Percentiles rank a stretch among this genome's conserved stretches.
phyloP scores from a whole-genome alignment of 2,329 filamentous ascomycete species.

The Colletotrichum limetticola region DNA sequence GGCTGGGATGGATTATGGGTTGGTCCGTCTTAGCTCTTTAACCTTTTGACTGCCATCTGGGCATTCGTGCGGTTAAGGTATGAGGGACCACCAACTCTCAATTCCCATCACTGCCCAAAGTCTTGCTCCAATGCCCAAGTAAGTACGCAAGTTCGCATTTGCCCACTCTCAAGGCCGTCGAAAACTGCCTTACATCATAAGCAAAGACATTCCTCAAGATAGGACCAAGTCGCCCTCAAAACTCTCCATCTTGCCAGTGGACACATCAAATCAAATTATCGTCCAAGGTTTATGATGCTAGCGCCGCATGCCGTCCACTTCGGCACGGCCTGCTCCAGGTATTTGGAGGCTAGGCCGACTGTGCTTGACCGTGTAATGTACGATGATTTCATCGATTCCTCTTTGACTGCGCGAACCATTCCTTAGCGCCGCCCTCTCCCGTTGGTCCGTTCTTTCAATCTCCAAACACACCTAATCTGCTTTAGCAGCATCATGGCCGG shows the following conservation, averaged over 20 bases:
- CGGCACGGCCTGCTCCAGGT: background rate
- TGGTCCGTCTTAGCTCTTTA: background rate
- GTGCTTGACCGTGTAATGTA: slow-evolving; percentile 3
- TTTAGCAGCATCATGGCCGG: background rate
- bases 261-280: background rate
- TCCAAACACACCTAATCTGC: background rate
- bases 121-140: background rate
- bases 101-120: background rate
- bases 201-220: background rate
- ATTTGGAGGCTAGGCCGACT: background rate
- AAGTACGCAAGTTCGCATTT: too few species aligned
- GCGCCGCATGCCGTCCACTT: background rate
- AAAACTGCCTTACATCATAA: too few species aligned
- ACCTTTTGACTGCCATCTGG: background rate
- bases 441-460: background rate
- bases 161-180: too few species aligned
- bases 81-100: background rate
- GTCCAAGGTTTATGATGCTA: background rate
- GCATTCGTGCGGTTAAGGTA: background rate
- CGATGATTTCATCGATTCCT: slow-evolving; percentile 31
- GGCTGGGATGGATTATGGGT: background rate
- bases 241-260: background rate
- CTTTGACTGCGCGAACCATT: background rate
- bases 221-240: background rate
- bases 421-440: background rate